Evolutionary conservation across 495 filamentous ascomycete species (phyloP), one percentile per base, ranked within the genome.

Genomic region (Penicillium herquei): DNA sequence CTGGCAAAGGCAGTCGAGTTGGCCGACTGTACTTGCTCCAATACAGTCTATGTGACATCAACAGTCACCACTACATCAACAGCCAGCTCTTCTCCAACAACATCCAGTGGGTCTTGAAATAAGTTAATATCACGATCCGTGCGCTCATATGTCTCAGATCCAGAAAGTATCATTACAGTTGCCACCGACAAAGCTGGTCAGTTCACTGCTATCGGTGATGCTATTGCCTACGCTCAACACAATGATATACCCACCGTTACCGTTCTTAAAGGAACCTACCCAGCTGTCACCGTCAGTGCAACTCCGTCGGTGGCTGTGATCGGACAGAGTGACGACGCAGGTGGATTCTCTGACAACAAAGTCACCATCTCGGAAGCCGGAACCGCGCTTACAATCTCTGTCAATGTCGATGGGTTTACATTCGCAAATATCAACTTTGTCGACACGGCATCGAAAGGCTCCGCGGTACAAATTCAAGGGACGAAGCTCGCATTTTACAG

Each of bases 271-370:
- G 58, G 58, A 2, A 60, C 53, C 5, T 60, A 60, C 35, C 49
- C 58, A 45, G 53, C 58, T n/a, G 47, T 60, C 1, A 60, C 49
- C 6, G 34, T 58, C 21, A 60, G 52, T 48, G 50, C 58, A n/a
- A 60, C 54, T 11, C 51, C 54, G 5, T 43, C 44, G 7, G 47
- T 57, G 4, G 39, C 56, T n/a, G 40, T 55, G 1, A 16, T 62
- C 9, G 55, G 44, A 6, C 11, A 57, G 45, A 44, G 31, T 13
- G 40, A 44, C 21, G 40, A n/a, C 37, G 6, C 21, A 16, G 49
- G 56, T 16, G 58, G 52, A 33, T 53, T 44, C 14, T 43, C 53
- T 6, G 9, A 60, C n/a, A 60, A 60, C 12, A 12, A 53, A 21
- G 58, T 60, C 13, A 43, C 43, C 5, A 39, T 60, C n/a, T 46